Evolutionary conservation across 2,329 filamentous ascomycete species (phyloP).

Genomic region (Dendryphion nanum): DNA sequence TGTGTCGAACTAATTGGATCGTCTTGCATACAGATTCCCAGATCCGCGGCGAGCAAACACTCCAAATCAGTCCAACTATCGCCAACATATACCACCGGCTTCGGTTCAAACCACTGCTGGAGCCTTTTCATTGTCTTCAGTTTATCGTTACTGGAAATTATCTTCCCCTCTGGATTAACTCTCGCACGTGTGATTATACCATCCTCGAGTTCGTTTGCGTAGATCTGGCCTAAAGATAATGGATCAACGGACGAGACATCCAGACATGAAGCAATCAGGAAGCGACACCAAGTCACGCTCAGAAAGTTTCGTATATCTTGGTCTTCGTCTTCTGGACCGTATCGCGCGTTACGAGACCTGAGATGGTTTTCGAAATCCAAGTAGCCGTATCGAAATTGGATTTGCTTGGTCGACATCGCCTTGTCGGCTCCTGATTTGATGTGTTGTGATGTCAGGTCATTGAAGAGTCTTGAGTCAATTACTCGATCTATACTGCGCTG

Average conservation of each 20-base stretch:
- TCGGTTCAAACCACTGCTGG: too few relatives aligned
- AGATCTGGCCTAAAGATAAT: conserved; percentile 1
- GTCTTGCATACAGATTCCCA: conserved; percentile 48
- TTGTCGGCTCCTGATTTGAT: conserved; percentile 23
- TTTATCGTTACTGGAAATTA: conserved; percentile 44
- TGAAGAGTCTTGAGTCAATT: conserved; percentile 40
- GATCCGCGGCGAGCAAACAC: conserved; percentile 43
- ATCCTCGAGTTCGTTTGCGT: conserved; percentile 10
- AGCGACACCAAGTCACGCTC: conserved; percentile 50
- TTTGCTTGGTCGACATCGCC: conserved; percentile 26
- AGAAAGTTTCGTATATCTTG: conserved; percentile 32
- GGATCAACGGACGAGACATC: conserved; percentile 2
- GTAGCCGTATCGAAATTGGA: conserved; percentile 41
- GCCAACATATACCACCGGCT: conserved; percentile 44
- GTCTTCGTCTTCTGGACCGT: background rate
- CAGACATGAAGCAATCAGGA: conserved; percentile 39
- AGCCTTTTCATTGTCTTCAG: conserved; percentile 14
- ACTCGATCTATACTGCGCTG: conserved; percentile 42
- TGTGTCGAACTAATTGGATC: conserved; percentile 34
- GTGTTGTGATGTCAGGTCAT: conserved; percentile 31
- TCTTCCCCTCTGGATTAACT: conserved; percentile 12
- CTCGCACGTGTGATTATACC: conserved; percentile 17
- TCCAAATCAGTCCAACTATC: conserved; percentile 51
- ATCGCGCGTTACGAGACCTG: conserved; percentile 1
- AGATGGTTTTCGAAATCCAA: conserved; percentile 27